These are phyloP conservation scores for Hymenoscyphus fructigenus DNA, from an alignment of 2,329 filamentous ascomycete genomes.

Conservation along the genomic window DNA sequence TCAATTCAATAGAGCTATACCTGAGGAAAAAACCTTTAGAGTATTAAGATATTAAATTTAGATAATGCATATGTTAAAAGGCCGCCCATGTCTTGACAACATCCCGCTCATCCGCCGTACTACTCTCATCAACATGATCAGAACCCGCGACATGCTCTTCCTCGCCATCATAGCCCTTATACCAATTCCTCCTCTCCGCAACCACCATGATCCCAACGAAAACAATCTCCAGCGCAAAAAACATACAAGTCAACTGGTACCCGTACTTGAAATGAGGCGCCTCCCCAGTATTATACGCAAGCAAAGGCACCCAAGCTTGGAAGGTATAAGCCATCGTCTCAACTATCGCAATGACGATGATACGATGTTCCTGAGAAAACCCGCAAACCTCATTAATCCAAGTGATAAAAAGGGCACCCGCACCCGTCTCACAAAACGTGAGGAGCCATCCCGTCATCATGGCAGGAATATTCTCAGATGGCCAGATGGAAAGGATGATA, in stretches of 20 bases:
- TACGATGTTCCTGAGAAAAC: constrained; percentile 1
- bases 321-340: constrained; percentile 9
- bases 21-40: too few relatives aligned
- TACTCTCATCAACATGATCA: background rate
- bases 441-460: constrained; percentile 6
- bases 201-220: background rate
- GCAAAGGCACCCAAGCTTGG: constrained; percentile 2
- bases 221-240: constrained; percentile 4
- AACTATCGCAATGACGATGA: constrained; percentile 4
- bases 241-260: background rate
- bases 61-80: background rate
- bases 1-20: too few relatives aligned
- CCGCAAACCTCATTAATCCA: constrained; percentile 4
- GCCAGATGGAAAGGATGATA: constrained; percentile 2
- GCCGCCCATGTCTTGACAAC: background rate
- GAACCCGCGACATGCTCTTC: background rate
- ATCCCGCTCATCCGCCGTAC: background rate
- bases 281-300: background rate
- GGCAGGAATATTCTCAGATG: background rate
- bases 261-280: constrained; percentile 6
- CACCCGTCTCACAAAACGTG: background rate
- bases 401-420: background rate
- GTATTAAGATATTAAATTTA: background rate
- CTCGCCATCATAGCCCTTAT: background rate
- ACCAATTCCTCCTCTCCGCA: constrained; percentile 1